Evolutionary conservation across 2,329 filamentous ascomycete genomes (phyloP), one percentile per base, ranked within the genome.

Genomic region (Fusarium sp.): DNA sequence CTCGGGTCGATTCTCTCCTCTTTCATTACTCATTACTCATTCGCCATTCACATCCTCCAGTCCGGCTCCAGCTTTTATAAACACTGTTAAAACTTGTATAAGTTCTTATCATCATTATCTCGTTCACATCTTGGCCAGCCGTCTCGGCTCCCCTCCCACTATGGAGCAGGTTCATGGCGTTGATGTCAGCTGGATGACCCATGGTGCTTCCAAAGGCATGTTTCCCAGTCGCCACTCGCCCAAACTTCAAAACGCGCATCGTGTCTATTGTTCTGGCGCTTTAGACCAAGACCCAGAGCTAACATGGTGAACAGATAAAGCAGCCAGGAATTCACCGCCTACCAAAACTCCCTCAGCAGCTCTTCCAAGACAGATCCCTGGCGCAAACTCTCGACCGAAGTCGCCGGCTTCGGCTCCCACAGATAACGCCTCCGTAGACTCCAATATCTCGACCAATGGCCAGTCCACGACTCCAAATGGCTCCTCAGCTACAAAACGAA

Each of bases 141-240:
- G 62, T 70, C 48, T 45, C 63, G 61, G 75, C 60, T 63, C 47
- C 45, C 60, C 57, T 71, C 61, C 56, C 80, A 85, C 76, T 70
- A 96, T 96, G 94, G 94, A 96, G 84, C 91, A 93, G 77, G 90
- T 94, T 75, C 91, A 94, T 82, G 92, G 92, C 75, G 90, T 97
- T 79, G 94, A 97, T 84, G 94, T 97, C 80, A 95, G 93, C 83
- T 97, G 94, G 94, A 93, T 97, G 86, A 88, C 88, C 77, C 93
- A 96, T 83, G 93, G 93, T 80, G 90, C 92, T 77, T 90, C 91
- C 73, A 95, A 93, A 92, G 94, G 94, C 94, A 87, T 83, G 88
- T 83, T 62, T 60, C 50, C 48, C 22, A 68, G 30, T 77, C 74
- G 74, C 75, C 75, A 79, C 77, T 75, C 51, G 38, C 57, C 65